Base-by-base conservation (phyloP, 2,329 filamentous ascomycete species). In the Graphium sp. region DNA sequence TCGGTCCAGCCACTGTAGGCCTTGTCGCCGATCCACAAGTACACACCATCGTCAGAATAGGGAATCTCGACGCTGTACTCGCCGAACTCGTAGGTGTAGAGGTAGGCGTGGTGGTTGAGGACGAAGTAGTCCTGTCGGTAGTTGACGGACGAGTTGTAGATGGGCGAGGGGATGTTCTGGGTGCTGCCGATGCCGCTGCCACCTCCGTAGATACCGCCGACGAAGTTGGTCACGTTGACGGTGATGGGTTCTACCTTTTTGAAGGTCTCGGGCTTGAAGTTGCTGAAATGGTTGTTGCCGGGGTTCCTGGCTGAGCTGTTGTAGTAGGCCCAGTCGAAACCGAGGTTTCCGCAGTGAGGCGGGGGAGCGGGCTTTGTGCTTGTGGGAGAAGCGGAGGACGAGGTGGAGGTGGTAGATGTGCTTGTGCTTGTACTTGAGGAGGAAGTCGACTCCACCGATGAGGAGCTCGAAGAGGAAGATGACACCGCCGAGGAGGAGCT, bases 271-370 rank as follows among this genome's bases (percentile, higher is more conserved):
- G 34, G 36, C 10, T 34, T 30, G 31, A 41, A 41, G n/a, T n/a
- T n/a, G 17, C 32, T 33, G 4, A 38, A 37, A 22, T 41, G 39
- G 19, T 32, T 32, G 18, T 35, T 33, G 24, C 37, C 39, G 22
- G 24, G 26, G 33, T 41, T 39, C 26, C 26, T 30, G 4, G 35
- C 29, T 5, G 36, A 34, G 33, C 38, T 41, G 22, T 32, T 35
- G 33, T 40, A 40, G 29, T 41, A 40, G 9, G 38, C 38, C 38
- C 38, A 41, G 33, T 41, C 39, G 33, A 35, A 40, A 5, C 39
- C 38, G 2, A 27, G 25, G 32, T 40, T 39, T 20, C 22, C 13
- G 24, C 39, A 41, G 12, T 32, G 31, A 6, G 26, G 22, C 4
- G 39, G 39, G n/a, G n/a, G n/a, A n/a, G n/a, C n/a, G n/a, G n/a